Conservation (phyloP, 768 basidiomycete species). For the Lepiota brunneoincarnata region DNA sequence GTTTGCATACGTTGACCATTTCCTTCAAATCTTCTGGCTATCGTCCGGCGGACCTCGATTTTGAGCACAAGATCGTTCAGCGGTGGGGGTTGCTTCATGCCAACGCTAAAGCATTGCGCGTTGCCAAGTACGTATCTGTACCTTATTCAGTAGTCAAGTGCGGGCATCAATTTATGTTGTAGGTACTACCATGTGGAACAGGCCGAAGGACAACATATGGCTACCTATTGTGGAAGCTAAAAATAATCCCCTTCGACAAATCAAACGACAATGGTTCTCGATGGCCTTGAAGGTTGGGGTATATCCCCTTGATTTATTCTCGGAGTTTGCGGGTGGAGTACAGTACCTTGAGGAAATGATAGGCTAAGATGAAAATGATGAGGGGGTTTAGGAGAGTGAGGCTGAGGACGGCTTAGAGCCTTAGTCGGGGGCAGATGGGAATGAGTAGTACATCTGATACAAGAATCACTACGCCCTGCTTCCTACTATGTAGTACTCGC, state of each 20-base stretch:
- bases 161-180: neutral
- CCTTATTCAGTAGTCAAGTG: neutral
- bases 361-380: neutral
- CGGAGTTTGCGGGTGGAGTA: neutral
- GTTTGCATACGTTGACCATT: slow-evolving; percentile 1
- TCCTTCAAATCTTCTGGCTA: slow-evolving; percentile 3
- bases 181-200: slow-evolving; percentile 6
- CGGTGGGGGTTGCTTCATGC: slow-evolving; percentile 1
- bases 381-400: neutral
- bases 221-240: neutral
- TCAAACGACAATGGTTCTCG: slow-evolving; percentile 1
- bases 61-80: neutral
- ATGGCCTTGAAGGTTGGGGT: neutral
- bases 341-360: neutral
- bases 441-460: neutral
- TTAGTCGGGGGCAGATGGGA: neutral
- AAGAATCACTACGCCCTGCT: too few relatives aligned
- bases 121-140: slow-evolving; percentile 2
- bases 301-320: neutral
- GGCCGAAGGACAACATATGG: slow-evolving; percentile 1
- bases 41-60: neutral
- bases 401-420: neutral
- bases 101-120: slow-evolving; percentile 1
- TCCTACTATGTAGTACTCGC: neutral
- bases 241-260: neutral